These are phyloP conservation scores for Ramularia endophylla DNA, from an alignment of 2,329 filamentous ascomycete species.

Conservation along the genomic window DNA sequence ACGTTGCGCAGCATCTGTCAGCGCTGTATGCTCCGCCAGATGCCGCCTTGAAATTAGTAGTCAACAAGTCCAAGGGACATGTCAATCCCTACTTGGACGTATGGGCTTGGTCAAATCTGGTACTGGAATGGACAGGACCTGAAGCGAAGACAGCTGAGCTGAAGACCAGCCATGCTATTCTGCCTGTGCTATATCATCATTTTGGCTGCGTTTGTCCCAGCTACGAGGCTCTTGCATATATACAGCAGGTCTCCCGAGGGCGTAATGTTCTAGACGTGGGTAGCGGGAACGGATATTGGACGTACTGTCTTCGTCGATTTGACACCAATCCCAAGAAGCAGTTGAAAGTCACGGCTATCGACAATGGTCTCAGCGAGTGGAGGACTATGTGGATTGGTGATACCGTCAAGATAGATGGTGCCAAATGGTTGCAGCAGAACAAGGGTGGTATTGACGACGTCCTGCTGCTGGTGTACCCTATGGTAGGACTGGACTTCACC, in stretches of 20 bases:
- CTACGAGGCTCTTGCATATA: conserved; percentile 58
- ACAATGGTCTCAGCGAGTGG: conserved; percentile 64
- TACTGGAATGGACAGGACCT: conserved; percentile 61
- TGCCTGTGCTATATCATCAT: conserved; percentile 72
- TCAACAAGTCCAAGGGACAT: conserved; percentile 40
- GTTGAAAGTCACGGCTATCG: conserved; percentile 52
- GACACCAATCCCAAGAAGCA: conserved; percentile 37
- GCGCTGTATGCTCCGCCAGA: conserved; percentile 48
- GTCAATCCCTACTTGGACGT: conserved; percentile 63
- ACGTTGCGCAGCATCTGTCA: conserved; percentile 52
- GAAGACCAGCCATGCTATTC: conserved; percentile 58
- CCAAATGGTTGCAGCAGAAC: conserved; percentile 50
- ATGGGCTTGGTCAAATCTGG: conserved; percentile 59
- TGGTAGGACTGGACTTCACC: conserved; percentile 63
- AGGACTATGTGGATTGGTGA: conserved; percentile 63
- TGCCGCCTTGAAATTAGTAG: conserved; percentile 25
- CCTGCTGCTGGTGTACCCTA: conserved; percentile 66
- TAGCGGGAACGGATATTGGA: conserved; percentile 71
- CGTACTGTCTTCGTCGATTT: conserved; percentile 60
- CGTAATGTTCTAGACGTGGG: conserved; percentile 60
- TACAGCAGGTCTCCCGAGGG: conserved; percentile 49
- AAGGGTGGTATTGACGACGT: conserved; percentile 50
- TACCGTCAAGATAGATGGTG: conserved; percentile 57
- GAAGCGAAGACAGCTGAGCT: conserved; percentile 47
- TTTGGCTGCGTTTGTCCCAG: conserved; percentile 68